These are phyloP conservation scores for Chlamydomonas incerta DNA, from an alignment of 139 green algal species.

Conservation along the genomic window DNA sequence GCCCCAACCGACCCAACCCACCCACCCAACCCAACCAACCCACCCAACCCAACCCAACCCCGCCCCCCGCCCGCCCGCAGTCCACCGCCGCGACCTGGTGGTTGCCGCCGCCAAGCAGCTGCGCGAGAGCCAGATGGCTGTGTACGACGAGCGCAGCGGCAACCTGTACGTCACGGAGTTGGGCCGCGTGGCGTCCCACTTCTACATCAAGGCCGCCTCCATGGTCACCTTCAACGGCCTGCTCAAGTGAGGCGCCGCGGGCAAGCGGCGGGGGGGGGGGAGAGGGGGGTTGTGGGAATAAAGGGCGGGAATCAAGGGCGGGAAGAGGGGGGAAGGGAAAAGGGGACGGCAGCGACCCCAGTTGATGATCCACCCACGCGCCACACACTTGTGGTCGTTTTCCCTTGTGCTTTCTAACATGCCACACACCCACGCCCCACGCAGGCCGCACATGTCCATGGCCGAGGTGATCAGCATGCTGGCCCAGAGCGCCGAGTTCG, in stretches of 20 bases:
- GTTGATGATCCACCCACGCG: no score
- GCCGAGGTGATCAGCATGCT: constrained; percentile 89
- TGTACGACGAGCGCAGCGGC: constrained; percentile 88
- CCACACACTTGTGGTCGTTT: no score
- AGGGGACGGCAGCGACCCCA: no score
- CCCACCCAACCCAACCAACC: no score
- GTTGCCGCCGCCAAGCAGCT: constrained; percentile 59
- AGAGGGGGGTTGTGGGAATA: no score
- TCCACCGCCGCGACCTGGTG: constrained; percentile 66
- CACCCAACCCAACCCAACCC: neutral
- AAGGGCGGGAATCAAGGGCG: no score
- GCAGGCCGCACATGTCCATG: constrained; percentile 81
- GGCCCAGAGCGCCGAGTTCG: constrained; percentile 92
- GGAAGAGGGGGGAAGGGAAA: no score
- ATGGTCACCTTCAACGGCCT: constrained; percentile 91
- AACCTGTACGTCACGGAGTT: constrained; percentile 96
- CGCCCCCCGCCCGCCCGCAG: constrained; percentile 41
- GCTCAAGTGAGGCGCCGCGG: constrained; percentile 59
- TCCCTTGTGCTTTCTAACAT: no score
- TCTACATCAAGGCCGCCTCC: constrained; percentile 81
- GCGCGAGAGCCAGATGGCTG: constrained; percentile 76
- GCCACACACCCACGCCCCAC: no score
- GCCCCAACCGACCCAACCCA: no score
- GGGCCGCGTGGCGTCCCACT: constrained; percentile 92
- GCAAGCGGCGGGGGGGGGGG: no score